Base-by-base conservation (phyloP, 2,329 filamentous ascomycete species). In the Aspergillus glaucus region DNA sequence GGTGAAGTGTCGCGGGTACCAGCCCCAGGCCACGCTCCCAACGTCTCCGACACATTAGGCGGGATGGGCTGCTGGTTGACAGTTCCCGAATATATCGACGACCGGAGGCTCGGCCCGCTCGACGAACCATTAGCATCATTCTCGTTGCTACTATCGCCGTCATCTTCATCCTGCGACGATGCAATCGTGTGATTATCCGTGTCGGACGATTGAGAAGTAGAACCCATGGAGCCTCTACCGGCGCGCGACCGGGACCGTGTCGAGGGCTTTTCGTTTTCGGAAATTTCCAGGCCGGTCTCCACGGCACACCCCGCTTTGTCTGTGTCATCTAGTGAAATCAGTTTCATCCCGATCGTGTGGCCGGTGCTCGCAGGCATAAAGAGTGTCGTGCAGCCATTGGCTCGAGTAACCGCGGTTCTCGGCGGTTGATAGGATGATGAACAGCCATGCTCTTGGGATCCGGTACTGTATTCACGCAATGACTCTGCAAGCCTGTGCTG, bases 311-410 rank as follows among this genome's bases (percentile, higher is more conserved):
- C 65, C 9, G 62, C 56, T 10, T 55, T 55, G 4, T 45, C 61
- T 15, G 56, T 63, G 56, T 62, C 70, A 28, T 73, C 64, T 12
- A 83, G 63, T 8, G 80, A 82, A 39, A 86, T 77, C 39, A 86
- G 79, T 63, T 86, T 86, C 53, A 86, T 78, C 5, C 82, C 84
- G 15, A 84, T 72, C 2, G 78, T 76, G 37, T 75, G 74, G 26
- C 78, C 76, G 12, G 79, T 80, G 36, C 75, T 81, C 10, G 81
- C 81, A 2, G 84, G 84, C 81, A 86, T 84, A 66, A 86, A 84
- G 8, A 86, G 69, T 3, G 81, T 85, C 1, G 79, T 81, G 28
- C 77, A 75, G 3, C 82, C 82, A 73, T 82, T 77, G 45, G 76
- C 77, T 10, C 79, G 77, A 46, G 79, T 79, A 46, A 86, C 75